Evolutionary conservation across 768 basidiomycete species (phyloP).

Genomic region (Rubroboletus satanas): DNA sequence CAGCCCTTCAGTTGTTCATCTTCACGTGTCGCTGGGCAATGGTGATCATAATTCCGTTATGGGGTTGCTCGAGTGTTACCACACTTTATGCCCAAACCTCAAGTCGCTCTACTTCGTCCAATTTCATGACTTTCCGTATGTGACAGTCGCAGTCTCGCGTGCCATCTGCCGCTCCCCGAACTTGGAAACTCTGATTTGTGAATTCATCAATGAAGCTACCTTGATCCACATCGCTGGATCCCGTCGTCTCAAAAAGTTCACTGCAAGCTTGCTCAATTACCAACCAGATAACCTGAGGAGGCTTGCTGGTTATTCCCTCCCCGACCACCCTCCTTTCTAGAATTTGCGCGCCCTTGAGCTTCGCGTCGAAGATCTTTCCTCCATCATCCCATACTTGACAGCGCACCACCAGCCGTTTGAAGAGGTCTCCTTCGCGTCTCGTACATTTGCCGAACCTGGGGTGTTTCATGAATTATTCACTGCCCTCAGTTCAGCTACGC

Average conservation of each 20-base stretch:
- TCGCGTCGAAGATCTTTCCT: neutral
- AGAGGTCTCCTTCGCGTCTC: neutral
- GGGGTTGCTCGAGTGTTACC: constrained; percentile 5
- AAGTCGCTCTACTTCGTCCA: constrained; percentile 1
- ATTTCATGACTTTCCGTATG: neutral
- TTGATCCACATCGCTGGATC: constrained; percentile 1
- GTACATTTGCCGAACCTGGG: neutral
- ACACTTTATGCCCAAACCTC: constrained; percentile 5
- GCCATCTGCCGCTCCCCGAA: neutral
- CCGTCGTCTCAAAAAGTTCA: neutral
- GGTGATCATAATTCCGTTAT: neutral
- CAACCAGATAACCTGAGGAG: neutral
- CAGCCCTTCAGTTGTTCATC: constrained; percentile 5
- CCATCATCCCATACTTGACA: constrained; percentile 4
- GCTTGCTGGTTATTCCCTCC: neutral
- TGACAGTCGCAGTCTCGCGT: neutral
- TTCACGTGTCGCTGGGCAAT: neutral
- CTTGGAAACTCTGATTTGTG: neutral
- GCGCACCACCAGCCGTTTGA: constrained; percentile 7
- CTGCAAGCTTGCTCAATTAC: neutral
- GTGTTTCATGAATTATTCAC: constrained; percentile 3
- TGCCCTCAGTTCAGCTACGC: neutral
- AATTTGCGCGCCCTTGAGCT: constrained; percentile 8
- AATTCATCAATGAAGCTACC: neutral
- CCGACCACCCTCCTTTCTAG: neutral